Evolutionary conservation across 2,329 filamentous ascomycete genomes (phyloP).

Genomic region (Graphilbum ipis-grandicollis): DNA sequence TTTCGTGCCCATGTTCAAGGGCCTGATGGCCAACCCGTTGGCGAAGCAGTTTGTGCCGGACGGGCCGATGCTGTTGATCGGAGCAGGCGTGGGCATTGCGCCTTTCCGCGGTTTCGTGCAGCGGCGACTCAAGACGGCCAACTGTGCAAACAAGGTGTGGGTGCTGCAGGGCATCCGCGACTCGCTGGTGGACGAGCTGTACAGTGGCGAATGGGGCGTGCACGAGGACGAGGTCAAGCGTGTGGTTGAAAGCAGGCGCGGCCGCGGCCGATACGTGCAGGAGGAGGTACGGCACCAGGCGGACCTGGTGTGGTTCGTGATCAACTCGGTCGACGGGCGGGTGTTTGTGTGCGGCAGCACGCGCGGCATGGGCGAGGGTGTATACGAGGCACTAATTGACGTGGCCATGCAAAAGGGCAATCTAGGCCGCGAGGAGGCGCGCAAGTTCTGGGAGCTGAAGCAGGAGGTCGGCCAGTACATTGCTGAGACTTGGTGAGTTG

Average conservation of each 20-base stretch:
- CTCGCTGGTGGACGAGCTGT: constrained; percentile 85
- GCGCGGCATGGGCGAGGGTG: constrained; percentile 95
- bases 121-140: constrained; percentile 80
- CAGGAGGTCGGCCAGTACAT: constrained; percentile 90
- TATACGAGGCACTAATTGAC: constrained; percentile 72
- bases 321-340: constrained; percentile 88
- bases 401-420: constrained; percentile 89
- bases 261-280: constrained; percentile 82
- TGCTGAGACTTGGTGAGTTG: constrained; percentile 52
- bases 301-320: constrained; percentile 95
- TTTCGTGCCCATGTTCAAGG: constrained; percentile 92
- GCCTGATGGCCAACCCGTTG: constrained; percentile 91
- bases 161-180: constrained; percentile 90
- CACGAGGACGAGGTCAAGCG: constrained; percentile 77
- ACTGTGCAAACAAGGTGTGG: constrained; percentile 97
- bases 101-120: constrained; percentile 97
- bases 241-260: constrained; percentile 58
- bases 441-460: constrained; percentile 81
- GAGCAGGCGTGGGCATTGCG: constrained; percentile 89
- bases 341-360: constrained; percentile 93
- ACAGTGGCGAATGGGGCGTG: constrained; percentile 89
- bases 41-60: constrained; percentile 83
- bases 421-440: constrained; percentile 63
- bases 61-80: constrained; percentile 93
- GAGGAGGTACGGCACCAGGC: constrained; percentile 85